Percentiles rank a stretch among this genome's conserved stretches.
phyloP scores from a whole-genome alignment of 2,329 filamentous ascomycete genomes.

The Trichoderma breve region DNA sequence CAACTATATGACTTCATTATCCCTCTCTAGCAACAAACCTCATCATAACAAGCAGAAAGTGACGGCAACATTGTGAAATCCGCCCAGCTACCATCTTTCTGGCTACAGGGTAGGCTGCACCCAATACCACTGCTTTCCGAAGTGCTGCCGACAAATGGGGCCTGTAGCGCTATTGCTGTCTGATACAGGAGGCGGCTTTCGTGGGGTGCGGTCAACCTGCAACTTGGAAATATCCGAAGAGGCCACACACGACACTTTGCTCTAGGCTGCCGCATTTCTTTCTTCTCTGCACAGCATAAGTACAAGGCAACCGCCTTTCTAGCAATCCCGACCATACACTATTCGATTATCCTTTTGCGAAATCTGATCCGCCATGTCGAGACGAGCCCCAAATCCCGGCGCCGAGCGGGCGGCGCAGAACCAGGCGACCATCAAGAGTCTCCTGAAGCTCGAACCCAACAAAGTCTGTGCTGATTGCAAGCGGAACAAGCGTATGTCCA shows the following conservation, averaged over 20 bases:
- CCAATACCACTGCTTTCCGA: not conserved
- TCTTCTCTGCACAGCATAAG: not conserved
- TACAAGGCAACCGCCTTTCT: not conserved
- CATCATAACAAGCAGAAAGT: not conserved
- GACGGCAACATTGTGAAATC: not conserved
- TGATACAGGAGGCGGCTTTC: slow-evolving; percentile 19
- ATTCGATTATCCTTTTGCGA: not conserved
- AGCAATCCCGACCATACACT: not conserved
- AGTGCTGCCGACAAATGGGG: not conserved
- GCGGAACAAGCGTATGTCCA: slow-evolving; percentile 83
- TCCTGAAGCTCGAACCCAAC: slow-evolving; percentile 92
- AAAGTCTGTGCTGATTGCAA: slow-evolving; percentile 99
- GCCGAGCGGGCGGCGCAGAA: slow-evolving; percentile 91
- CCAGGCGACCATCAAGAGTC: slow-evolving; percentile 86
- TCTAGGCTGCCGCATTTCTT: slow-evolving; percentile 18
- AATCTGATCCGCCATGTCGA: slow-evolving; percentile 61
- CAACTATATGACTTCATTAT: not conserved
- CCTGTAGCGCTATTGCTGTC: not conserved
- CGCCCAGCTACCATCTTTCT: not conserved
- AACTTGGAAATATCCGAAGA: slow-evolving; percentile 8
- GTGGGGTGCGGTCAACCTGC: slow-evolving; percentile 20
- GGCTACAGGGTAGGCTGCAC: not conserved
- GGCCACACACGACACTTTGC: slow-evolving; percentile 12
- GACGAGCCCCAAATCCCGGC: slow-evolving; percentile 72
- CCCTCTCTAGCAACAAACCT: not conserved